Evolutionary conservation across 306 rosid genomes (phyloP).

Genomic region (Cyclanthera cordifolia): DNA sequence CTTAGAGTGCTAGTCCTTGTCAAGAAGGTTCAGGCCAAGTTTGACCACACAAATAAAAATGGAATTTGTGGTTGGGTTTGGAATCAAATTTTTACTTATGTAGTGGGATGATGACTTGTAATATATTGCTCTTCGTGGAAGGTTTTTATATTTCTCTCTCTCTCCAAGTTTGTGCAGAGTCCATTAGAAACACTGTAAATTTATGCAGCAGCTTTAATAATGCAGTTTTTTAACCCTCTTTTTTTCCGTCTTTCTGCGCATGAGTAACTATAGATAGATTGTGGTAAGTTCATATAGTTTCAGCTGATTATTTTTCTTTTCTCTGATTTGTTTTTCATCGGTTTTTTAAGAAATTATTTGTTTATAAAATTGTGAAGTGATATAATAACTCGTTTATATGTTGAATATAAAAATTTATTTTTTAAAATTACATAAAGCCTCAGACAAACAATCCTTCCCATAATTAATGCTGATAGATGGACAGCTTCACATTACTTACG

Average conservation of each 20-base stretch:
- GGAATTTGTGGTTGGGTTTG: conserved; percentile 18
- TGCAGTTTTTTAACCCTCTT: too few species aligned
- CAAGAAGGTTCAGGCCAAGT: not conserved
- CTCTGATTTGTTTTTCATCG: too few species aligned
- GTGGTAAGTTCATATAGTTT: not conserved
- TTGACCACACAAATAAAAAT: conserved; percentile 11
- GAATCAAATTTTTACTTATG: conserved; percentile 23
- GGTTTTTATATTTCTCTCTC: conserved; percentile 27
- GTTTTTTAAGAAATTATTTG: too few species aligned
- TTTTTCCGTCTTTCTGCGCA: not conserved
- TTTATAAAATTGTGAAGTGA: too few species aligned
- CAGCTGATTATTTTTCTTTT: not conserved
- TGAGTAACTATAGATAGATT: not conserved
- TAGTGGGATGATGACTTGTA: not conserved
- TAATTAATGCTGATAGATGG: too few species aligned
- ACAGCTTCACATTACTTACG: too few species aligned
- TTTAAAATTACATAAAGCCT: too few species aligned
- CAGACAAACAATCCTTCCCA: too few species aligned
- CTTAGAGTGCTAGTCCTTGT: conserved; percentile 23
- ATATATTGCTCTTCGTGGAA: conserved; percentile 24
- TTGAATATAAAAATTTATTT: too few species aligned
- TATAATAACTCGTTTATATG: too few species aligned
- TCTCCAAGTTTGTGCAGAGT: conserved; percentile 17
- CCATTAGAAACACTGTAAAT: conserved; percentile 17
- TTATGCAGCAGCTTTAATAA: conserved; percentile 1